Conservation (phyloP, 1,284 basidiomycete genomes). For the Puccinia coronata region DNA sequence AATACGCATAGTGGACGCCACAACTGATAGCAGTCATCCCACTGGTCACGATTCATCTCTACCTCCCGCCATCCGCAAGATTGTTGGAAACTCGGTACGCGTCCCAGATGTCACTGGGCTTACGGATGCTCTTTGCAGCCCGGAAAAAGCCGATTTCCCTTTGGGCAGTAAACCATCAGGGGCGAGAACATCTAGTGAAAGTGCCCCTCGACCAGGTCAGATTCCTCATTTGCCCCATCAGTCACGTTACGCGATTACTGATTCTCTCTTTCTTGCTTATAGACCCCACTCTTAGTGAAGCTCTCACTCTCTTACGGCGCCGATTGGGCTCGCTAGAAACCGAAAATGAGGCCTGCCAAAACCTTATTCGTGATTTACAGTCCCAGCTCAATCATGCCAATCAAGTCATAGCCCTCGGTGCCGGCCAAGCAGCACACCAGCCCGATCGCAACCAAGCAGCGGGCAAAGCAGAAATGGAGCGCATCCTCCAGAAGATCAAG, state of each 20-base stretch:
- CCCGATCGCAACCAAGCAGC: neutral
- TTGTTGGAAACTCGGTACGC: constrained; percentile 40
- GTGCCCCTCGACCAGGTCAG: constrained; percentile 42
- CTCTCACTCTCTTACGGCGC: constrained; percentile 17
- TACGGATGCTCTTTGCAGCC: constrained; percentile 42
- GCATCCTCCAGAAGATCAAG: constrained; percentile 35
- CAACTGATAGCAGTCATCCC: constrained; percentile 6
- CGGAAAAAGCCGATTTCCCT: constrained; percentile 29
- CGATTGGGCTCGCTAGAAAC: constrained; percentile 30
- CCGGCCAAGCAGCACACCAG: neutral
- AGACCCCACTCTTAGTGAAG: constrained; percentile 46
- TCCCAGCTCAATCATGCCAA: constrained; percentile 19
- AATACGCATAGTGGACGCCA: constrained; percentile 28
- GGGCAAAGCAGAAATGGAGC: constrained; percentile 14
- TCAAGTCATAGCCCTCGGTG: neutral
- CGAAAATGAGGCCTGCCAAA: constrained; percentile 37
- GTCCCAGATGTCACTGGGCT: constrained; percentile 49
- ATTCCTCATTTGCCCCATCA: neutral
- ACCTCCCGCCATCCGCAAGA: constrained; percentile 24
- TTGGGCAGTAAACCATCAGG: neutral
- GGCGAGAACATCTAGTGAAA: neutral
- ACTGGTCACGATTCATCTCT: constrained; percentile 18
- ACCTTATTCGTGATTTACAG: constrained; percentile 34
- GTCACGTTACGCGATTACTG: neutral
- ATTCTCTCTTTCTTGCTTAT: neutral